phyloP scores from a whole-genome alignment of 352 stramenopile species.

The Phytophthora quininea region DNA sequence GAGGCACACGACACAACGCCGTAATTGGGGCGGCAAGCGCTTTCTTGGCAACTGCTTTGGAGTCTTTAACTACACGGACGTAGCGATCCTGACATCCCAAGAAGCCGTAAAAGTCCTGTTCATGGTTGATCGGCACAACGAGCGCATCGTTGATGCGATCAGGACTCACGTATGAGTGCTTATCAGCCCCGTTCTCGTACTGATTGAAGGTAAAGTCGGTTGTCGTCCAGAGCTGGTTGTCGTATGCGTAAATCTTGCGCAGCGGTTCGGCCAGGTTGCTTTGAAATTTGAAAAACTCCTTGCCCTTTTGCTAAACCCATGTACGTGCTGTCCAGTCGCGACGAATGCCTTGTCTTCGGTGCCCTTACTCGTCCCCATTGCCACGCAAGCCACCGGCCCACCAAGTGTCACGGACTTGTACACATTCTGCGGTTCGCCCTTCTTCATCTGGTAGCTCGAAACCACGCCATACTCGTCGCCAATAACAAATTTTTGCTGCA shows the following conservation, averaged over 20 bases:
- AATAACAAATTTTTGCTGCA: constrained; percentile 87
- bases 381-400: constrained; percentile 65
- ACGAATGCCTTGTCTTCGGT: constrained; percentile 78
- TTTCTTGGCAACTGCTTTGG: constrained; percentile 65
- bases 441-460: constrained; percentile 87
- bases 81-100: constrained; percentile 81
- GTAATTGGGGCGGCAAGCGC: constrained; percentile 58
- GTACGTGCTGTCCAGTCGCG: constrained; percentile 70
- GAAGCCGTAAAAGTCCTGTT: constrained; percentile 67
- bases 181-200: constrained; percentile 84
- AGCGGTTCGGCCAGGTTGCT: constrained; percentile 86
- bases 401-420: constrained; percentile 70
- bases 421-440: constrained; percentile 74
- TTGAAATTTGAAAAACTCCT: constrained; percentile 88
- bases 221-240: constrained; percentile 75
- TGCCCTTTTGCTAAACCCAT: constrained; percentile 87
- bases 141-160: constrained; percentile 86
- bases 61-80: constrained; percentile 67
- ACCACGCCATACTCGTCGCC: constrained; percentile 84
- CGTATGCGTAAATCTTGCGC: constrained; percentile 68
- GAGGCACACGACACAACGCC: constrained; percentile 45
- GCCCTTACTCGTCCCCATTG: constrained; percentile 75
- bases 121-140: constrained; percentile 57
- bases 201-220: constrained; percentile 85
- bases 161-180: constrained; percentile 75